A percentile compares a stretch with the other conserved stretches of the same genome.
Conservation (phyloP, 2,329 filamentous ascomycete species). For the Fusarium pininemorale region DNA sequence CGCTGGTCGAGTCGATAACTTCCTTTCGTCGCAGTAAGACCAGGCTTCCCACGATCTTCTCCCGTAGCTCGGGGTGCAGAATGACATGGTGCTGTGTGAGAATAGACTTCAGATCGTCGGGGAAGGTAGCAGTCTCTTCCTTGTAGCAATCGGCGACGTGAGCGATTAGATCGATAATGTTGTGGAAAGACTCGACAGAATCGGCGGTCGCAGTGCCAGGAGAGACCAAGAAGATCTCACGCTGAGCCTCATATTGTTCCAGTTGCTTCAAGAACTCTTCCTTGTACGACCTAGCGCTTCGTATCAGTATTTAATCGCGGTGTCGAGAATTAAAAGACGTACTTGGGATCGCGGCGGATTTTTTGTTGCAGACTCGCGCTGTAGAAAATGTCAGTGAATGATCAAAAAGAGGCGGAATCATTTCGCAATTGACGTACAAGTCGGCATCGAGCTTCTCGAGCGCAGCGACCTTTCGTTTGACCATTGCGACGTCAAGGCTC, state of each 20-base stretch:
- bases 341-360: slow-evolving; percentile 85
- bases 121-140: slow-evolving; percentile 78
- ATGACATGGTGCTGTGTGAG: slow-evolving; percentile 83
- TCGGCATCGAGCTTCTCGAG: slow-evolving; percentile 96
- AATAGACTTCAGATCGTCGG: slow-evolving; percentile 82
- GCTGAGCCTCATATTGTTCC: slow-evolving; percentile 89
- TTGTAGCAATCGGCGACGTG: slow-evolving; percentile 96
- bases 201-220: slow-evolving; percentile 81
- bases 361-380: slow-evolving; percentile 91
- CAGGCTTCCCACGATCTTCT: slow-evolving; percentile 93
- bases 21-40: slow-evolving; percentile 91
- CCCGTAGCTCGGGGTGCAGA: slow-evolving; percentile 84
- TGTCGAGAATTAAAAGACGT: slow-evolving; percentile 44
- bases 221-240: slow-evolving; percentile 88
- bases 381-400: slow-evolving; percentile 46
- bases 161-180: slow-evolving; percentile 91
- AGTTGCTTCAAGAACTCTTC: slow-evolving; percentile 91
- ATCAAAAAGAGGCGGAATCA: not conserved
- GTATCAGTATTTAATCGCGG: slow-evolving; percentile 19
- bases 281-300: slow-evolving; percentile 74
- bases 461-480: slow-evolving; percentile 88
- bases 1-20: slow-evolving; percentile 82
- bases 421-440: slow-evolving; percentile 60
- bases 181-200: slow-evolving; percentile 84
- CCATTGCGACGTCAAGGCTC: slow-evolving; percentile 60